phyloP scores from a whole-genome alignment of 2,329 filamentous ascomycete species.

The Aspergillus fumigatus region DNA sequence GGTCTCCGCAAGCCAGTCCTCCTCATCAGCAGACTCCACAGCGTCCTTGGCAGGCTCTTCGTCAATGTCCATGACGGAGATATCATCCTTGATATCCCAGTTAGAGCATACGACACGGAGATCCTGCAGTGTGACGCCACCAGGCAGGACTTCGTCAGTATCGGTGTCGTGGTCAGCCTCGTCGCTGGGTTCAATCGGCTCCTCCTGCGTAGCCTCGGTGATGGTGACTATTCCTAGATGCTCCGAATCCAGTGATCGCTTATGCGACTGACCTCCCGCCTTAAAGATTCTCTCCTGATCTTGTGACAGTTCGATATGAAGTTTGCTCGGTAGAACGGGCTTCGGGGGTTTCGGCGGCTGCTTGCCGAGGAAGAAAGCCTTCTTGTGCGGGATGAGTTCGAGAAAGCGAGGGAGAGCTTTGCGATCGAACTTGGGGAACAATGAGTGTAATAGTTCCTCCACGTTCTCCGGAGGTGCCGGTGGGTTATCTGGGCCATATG shows the following conservation, averaged over 20 bases:
- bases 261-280: conserved; percentile 59
- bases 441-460: conserved; percentile 69
- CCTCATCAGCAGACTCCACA: conserved; percentile 51
- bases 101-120: conserved; percentile 82
- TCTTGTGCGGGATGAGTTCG: conserved; percentile 75
- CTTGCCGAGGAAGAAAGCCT: conserved; percentile 73
- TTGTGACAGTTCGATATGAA: conserved; percentile 76
- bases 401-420: conserved; percentile 74
- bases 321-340: conserved; percentile 77
- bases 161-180: conserved; percentile 52
- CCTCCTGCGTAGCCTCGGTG: conserved; percentile 41
- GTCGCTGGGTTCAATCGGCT: conserved; percentile 47
- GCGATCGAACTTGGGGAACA: conserved; percentile 76
- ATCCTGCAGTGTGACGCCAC: conserved; percentile 72
- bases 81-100: conserved; percentile 65
- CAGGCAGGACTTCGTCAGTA: conserved; percentile 59
- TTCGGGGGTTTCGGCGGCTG: conserved; percentile 74
- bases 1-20: conserved; percentile 46
- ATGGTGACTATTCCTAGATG: conserved; percentile 54
- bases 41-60: conserved; percentile 16
- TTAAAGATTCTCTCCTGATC: conserved; percentile 86
- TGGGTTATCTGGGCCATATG: conserved; percentile 52
- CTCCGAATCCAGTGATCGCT: conserved; percentile 48
- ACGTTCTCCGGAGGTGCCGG: conserved; percentile 68
- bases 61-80: conserved; percentile 38